Evolutionary conservation across 805 yeast genomes (phyloP).

Genomic region (Teunomyces atbi): DNA sequence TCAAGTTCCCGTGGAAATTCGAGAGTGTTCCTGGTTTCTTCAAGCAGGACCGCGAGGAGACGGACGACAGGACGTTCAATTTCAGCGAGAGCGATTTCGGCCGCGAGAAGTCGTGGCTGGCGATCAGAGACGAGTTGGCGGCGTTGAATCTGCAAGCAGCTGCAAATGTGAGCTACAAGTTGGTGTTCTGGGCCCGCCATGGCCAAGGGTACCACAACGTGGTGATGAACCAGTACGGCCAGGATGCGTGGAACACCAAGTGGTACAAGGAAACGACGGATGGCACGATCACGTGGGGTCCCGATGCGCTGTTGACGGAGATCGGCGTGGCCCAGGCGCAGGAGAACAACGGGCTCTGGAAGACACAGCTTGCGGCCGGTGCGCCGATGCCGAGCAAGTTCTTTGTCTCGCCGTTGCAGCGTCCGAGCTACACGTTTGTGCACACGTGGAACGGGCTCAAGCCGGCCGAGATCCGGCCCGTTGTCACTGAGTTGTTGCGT

Average conservation of each 20-base stretch:
- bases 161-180: constrained; percentile 43
- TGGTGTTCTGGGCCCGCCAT: constrained; percentile 59
- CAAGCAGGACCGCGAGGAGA: constrained; percentile 41
- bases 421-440: constrained; percentile 57
- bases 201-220: constrained; percentile 70
- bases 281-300: constrained; percentile 55
- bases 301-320: constrained; percentile 59
- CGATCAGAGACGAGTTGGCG: constrained; percentile 28
- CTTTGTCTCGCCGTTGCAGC: constrained; percentile 62
- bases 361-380: constrained; percentile 40
- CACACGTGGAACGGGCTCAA: constrained; percentile 48
- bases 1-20: constrained; percentile 44
- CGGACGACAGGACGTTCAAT: constrained; percentile 49
- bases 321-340: constrained; percentile 57
- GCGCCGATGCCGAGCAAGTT: constrained; percentile 57
- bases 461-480: constrained; percentile 18
- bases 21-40: constrained; percentile 51
- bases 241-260: constrained; percentile 54
- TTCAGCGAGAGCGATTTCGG: constrained; percentile 46
- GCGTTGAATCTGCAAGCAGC: constrained; percentile 34
- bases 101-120: constrained; percentile 40
- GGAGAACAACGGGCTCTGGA: constrained; percentile 45
- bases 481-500: constrained; percentile 48
- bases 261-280: constrained; percentile 55
- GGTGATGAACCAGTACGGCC: constrained; percentile 53